Percentiles rank a stretch among this genome's conserved stretches.
These are phyloP conservation scores for Trypanosoma mega DNA, from an alignment of 208 protist species.

Conservation along the genomic window DNA sequence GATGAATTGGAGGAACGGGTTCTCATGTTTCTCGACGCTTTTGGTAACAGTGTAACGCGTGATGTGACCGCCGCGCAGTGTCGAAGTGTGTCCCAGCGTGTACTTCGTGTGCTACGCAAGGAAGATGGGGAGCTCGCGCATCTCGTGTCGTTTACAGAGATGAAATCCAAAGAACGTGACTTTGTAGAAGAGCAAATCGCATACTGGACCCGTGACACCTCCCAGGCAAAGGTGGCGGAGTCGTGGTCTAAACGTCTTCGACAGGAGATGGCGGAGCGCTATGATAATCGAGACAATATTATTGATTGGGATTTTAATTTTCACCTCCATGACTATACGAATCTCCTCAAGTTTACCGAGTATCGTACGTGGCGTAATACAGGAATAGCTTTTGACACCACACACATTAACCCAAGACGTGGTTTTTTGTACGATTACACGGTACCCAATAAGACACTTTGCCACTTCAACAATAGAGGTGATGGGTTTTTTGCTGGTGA, in stretches of 20 bases:
- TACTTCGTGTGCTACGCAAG: slow-evolving; percentile 43
- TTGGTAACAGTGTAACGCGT: slow-evolving; percentile 74
- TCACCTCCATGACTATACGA: slow-evolving; percentile 78
- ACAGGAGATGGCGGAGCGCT: slow-evolving; percentile 91
- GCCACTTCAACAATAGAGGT: slow-evolving; percentile 74
- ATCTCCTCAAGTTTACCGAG: slow-evolving; percentile 87
- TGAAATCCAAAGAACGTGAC: slow-evolving; percentile 88
- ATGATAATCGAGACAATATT: slow-evolving; percentile 90
- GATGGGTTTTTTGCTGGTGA: slow-evolving; percentile 75
- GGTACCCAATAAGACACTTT: slow-evolving; percentile 86
- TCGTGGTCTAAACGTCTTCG: slow-evolving; percentile 71
- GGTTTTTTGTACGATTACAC: slow-evolving; percentile 78
- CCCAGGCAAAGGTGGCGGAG: slow-evolving; percentile 45
- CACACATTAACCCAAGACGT: slow-evolving; percentile 83
- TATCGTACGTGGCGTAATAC: slow-evolving; percentile 89
- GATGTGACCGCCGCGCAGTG: slow-evolving; percentile 76
- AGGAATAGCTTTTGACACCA: slow-evolving; percentile 82
- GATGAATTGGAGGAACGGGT: slow-evolving; percentile 89
- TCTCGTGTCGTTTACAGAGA: slow-evolving; percentile 59
- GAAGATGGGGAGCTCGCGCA: slow-evolving; percentile 37
- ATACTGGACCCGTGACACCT: slow-evolving; percentile 70
- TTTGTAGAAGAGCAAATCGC: slow-evolving; percentile 83
- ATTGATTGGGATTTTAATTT: slow-evolving; percentile 94
- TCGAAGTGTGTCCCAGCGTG: slow-evolving; percentile 61
- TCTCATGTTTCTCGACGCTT: slow-evolving; percentile 90